Evolutionary conservation across 345 rosid genomes (phyloP).

Genomic region (Pugionium cornutum): DNA sequence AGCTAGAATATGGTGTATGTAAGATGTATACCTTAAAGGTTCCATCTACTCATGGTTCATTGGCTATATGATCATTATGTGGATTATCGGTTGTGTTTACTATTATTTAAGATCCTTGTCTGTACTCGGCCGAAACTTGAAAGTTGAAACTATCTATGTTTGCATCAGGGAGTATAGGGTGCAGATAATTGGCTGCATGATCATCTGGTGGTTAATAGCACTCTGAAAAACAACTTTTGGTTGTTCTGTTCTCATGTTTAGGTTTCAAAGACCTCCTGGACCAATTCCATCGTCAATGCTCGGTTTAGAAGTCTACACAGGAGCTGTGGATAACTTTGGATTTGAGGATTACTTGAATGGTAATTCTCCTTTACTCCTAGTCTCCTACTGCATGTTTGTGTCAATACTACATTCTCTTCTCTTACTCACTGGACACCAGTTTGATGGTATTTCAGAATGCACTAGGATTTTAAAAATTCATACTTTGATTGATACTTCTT

Average conservation of each 20-base stretch:
- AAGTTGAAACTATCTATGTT: neutral
- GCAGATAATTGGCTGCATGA: conserved; percentile 1
- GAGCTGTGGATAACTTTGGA: conserved; percentile 76
- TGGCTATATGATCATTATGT: neutral
- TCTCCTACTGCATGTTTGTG: neutral
- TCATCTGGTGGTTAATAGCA: neutral
- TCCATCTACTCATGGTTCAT: neutral
- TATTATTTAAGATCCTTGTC: neutral
- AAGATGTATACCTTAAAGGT: neutral
- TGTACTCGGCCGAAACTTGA: neutral
- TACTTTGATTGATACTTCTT: neutral
- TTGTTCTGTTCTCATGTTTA: conserved; percentile 29
- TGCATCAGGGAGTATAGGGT: neutral
- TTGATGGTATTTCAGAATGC: conserved; percentile 15
- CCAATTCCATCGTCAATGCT: conserved; percentile 90
- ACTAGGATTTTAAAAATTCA: neutral
- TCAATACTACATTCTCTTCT: neutral
- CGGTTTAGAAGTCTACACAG: conserved; percentile 42
- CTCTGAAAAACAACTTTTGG: neutral
- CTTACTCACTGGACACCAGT: neutral
- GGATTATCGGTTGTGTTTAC: neutral
- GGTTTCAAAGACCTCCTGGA: conserved; percentile 91
- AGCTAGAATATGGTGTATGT: conserved; percentile 3
- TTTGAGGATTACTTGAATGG: conserved; percentile 94
- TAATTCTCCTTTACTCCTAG: conserved; percentile 29